Base-by-base conservation (phyloP, 352 stramenopile genomes). In the Pelagophyceae sp. region DNA sequence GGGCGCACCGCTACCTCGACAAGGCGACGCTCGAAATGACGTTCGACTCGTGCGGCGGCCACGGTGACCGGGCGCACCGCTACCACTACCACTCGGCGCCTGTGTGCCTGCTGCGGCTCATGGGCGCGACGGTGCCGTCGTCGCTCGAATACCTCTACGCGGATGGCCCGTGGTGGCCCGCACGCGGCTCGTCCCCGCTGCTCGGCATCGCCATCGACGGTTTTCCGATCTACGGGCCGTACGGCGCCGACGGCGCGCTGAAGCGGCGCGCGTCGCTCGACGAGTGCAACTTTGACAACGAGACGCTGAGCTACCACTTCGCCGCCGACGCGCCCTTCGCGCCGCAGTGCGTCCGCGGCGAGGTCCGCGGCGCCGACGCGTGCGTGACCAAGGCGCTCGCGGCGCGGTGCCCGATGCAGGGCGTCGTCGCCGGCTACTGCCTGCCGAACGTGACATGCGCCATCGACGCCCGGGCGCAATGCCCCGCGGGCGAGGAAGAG, bases 151-250 rank as follows among this genome's bases (percentile, higher is more conserved):
- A 54, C 45, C 45, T 54, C 45, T 54, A 23, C 23, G 45, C 45
- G 11, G 11, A 23, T 11, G 45, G 23, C 45, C 45, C 45, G 45
- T 11, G 11, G 11, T 54, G 45, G 45, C 11, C 11, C 11, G 11
- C 11, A 23, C 45, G 45, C 11, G 11, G 1, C n/a, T 31, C 61
- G 61, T 40, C n/a, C 61, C 61, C 61, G 2, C 33, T 35, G 5
- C n/a, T 71, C 29, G 61, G 61, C 2, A 5, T 71, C 61, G 27
- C 27, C n/a, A 27, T 37, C 29, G 61, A 71, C 61, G 61, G 61
- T 11, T 71, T 71, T n/a, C 29, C 29, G 61, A 35, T 71, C 29
- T 71, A 32, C 61, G 61, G 61, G 61, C 61, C 61, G 5, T 71
- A 71, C 61, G 61, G 38, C 61, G 31, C 61, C 5, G 15, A 6